These are phyloP conservation scores for Talaromyces sp. DNA, from an alignment of 2,329 filamentous ascomycete species.

Conservation along the genomic window DNA sequence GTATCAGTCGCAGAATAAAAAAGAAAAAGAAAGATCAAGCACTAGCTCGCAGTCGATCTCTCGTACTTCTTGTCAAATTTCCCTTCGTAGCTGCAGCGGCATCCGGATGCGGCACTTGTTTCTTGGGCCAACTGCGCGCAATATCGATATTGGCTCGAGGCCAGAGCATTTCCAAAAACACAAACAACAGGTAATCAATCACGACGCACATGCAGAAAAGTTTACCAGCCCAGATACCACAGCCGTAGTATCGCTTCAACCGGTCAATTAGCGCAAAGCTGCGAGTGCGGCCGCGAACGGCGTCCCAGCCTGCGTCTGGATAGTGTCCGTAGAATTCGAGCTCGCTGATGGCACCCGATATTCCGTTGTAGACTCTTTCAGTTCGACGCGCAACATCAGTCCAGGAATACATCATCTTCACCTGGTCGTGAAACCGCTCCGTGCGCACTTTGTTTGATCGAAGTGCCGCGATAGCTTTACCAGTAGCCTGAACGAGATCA, in stretches of 20 bases:
- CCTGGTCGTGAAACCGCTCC: slow-evolving; percentile 92
- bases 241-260: slow-evolving; percentile 94
- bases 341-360: slow-evolving; percentile 79
- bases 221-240: slow-evolving; percentile 97
- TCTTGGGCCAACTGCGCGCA: slow-evolving; percentile 87
- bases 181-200: slow-evolving; percentile 87
- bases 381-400: slow-evolving; percentile 90
- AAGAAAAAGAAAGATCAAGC: not conserved
- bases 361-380: slow-evolving; percentile 91
- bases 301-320: slow-evolving; percentile 65
- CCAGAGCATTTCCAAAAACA: slow-evolving; percentile 82
- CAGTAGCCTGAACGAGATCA: slow-evolving; percentile 84
- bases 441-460: slow-evolving; percentile 84
- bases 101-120: slow-evolving; percentile 39
- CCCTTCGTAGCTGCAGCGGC: slow-evolving; percentile 18
- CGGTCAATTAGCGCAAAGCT: slow-evolving; percentile 93
- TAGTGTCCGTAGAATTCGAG: slow-evolving; percentile 86
- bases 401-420: slow-evolving; percentile 99
- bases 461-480: slow-evolving; percentile 80
- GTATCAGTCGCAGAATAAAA: not conserved
- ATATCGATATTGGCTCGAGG: slow-evolving; percentile 84
- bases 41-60: slow-evolving; percentile 17
- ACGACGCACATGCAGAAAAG: slow-evolving; percentile 92
- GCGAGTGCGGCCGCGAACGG: slow-evolving; percentile 67
- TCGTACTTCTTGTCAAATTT: slow-evolving; percentile 17